Evolutionary conservation across 768 basidiomycete species (phyloP).

Genomic region (Leccinum obscurum): DNA sequence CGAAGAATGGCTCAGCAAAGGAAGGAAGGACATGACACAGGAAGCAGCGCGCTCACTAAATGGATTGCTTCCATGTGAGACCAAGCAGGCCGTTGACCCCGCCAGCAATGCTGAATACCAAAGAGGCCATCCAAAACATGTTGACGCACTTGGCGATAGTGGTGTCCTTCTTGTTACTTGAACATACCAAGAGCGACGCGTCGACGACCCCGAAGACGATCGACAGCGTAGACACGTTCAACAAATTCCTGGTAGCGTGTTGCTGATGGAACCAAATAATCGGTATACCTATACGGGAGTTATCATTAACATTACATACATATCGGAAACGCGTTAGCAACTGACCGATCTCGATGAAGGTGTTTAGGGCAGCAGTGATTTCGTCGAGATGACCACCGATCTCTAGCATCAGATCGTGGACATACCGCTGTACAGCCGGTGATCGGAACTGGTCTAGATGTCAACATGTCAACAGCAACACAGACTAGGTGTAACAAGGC

Average conservation of each 20-base stretch:
- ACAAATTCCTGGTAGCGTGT: conserved; percentile 45
- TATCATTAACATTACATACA: background rate
- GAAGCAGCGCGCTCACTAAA: conserved; percentile 40
- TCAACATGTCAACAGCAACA: background rate
- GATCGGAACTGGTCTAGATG: conserved; percentile 47
- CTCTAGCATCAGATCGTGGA: conserved; percentile 47
- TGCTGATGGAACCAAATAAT: conserved; percentile 54
- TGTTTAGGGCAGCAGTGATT: conserved; percentile 44
- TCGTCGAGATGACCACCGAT: conserved; percentile 53
- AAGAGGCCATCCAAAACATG: conserved; percentile 52
- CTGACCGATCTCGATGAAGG: conserved; percentile 54
- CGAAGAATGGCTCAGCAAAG: conserved; percentile 1
- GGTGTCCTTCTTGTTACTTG: conserved; percentile 32
- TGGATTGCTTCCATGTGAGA: conserved; percentile 55
- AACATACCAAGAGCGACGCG: conserved; percentile 48
- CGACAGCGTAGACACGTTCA: conserved; percentile 54
- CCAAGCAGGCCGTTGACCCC: conserved; percentile 53
- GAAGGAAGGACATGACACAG: background rate
- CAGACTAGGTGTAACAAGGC: background rate
- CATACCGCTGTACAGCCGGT: conserved; percentile 51
- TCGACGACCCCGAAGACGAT: conserved; percentile 55
- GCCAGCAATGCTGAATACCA: conserved; percentile 52
- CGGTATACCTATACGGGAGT: conserved; percentile 43
- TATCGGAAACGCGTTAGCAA: background rate
- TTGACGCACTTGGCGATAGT: conserved; percentile 43